Percentiles rank a stretch among this genome's conserved stretches.
These are phyloP conservation scores for Tulasnella sp. DNA, from an alignment of 768 basidiomycete genomes.

Conservation along the genomic window DNA sequence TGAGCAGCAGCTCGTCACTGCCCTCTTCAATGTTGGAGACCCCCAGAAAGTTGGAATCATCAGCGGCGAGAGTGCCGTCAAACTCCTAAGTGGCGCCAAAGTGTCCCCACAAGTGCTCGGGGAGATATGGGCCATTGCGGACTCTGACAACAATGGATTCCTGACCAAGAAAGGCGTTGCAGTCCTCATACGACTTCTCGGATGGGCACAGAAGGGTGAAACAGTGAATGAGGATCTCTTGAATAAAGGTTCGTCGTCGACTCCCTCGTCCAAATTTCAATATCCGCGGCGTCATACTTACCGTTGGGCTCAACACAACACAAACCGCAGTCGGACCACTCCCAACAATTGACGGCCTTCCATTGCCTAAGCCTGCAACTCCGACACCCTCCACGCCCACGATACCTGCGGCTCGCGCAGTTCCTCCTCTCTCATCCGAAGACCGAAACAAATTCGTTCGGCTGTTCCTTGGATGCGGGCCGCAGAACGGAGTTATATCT, in stretches of 20 bases:
- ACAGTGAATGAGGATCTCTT: conserved; percentile 49
- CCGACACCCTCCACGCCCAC: conserved; percentile 40
- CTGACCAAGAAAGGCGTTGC: conserved; percentile 81
- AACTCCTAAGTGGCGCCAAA: conserved; percentile 72
- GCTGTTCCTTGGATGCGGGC: conserved; percentile 62
- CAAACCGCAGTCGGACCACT: conserved; percentile 60
- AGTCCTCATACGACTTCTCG: conserved; percentile 80
- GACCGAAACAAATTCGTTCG: conserved; percentile 78
- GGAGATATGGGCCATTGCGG: conserved; percentile 88
- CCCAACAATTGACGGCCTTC: conserved; percentile 64
- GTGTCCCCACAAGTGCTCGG: conserved; percentile 68
- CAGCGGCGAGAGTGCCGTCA: conserved; percentile 85
- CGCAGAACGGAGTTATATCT: conserved; percentile 62
- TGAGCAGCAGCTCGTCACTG: conserved; percentile 8
- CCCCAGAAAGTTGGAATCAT: conserved; percentile 70
- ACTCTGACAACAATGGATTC: conserved; percentile 89
- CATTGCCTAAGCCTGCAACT: conserved; percentile 36
- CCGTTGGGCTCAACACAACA: conserved; percentile 7
- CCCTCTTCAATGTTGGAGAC: conserved; percentile 61
- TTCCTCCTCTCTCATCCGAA: conserved; percentile 62
- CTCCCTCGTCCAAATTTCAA: neutral
- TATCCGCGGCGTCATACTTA: neutral
- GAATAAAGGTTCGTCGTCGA: conserved; percentile 49
- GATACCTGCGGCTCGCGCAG: conserved; percentile 23
- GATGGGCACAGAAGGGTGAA: conserved; percentile 83